Conservation (phyloP, 768 basidiomycete genomes). For the Phaeotremella skinneri region DNA sequence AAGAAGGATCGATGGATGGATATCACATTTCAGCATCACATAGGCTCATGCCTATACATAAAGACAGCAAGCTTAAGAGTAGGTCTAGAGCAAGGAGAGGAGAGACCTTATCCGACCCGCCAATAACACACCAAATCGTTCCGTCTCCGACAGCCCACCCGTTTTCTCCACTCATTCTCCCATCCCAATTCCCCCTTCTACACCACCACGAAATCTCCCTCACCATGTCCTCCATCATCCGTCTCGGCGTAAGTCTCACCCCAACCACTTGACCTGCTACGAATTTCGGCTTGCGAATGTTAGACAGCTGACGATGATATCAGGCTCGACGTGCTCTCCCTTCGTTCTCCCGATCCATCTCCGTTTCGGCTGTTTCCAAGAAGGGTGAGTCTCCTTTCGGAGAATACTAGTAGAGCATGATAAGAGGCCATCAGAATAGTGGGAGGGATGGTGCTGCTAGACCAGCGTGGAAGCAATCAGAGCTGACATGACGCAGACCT, state of each 20-base stretch:
- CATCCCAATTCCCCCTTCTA: background rate
- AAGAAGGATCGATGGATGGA: too few relatives aligned
- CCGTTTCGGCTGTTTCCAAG: slow-evolving; percentile 47
- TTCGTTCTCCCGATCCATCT: slow-evolving; percentile 49
- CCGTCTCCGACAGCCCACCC: slow-evolving; percentile 9
- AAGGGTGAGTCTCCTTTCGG: slow-evolving; percentile 47
- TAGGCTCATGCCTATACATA: too few relatives aligned
- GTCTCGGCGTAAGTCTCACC: slow-evolving; percentile 32
- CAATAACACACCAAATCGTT: slow-evolving; percentile 4
- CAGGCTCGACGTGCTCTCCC: slow-evolving; percentile 41
- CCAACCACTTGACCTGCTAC: background rate
- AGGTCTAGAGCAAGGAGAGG: too few relatives aligned
- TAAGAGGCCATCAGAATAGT: slow-evolving; percentile 14
- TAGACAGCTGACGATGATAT: background rate
- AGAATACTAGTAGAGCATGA: too few relatives aligned
- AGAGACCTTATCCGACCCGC: slow-evolving; percentile 5
- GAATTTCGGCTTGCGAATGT: background rate
- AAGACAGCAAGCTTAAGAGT: too few relatives aligned
- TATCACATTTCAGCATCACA: too few relatives aligned
- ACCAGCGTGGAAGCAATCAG: background rate
- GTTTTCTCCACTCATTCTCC: slow-evolving; percentile 3
- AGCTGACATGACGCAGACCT: slow-evolving; percentile 61
- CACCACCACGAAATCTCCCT: background rate
- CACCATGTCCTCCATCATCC: slow-evolving; percentile 41
- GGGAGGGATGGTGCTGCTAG: background rate